Conservation (phyloP, 2,329 filamentous ascomycete genomes). For the Neobulgaria alba region DNA sequence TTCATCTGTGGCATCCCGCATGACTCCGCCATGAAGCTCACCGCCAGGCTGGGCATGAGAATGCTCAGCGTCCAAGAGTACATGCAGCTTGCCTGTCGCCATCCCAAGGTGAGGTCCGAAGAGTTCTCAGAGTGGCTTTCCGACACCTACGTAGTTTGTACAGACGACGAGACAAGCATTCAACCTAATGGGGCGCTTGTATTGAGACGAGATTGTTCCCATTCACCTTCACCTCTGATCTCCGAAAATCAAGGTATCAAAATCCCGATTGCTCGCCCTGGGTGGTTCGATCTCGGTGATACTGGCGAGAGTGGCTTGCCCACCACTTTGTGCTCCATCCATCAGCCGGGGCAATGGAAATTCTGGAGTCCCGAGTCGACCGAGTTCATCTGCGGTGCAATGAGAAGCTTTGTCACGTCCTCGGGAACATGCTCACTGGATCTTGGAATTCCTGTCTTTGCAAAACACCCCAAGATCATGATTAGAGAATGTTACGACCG, state of each 20-base stretch:
- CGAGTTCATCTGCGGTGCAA: neutral
- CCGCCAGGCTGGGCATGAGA: neutral
- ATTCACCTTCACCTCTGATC: too few species aligned
- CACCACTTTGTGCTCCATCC: neutral
- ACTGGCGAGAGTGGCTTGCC: neutral
- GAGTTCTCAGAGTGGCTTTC: neutral
- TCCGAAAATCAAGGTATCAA: neutral
- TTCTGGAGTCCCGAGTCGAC: conserved; percentile 1
- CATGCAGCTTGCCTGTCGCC: neutral
- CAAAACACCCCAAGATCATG: neutral
- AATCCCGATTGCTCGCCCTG: neutral
- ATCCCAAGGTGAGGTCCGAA: too few species aligned
- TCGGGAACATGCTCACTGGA: neutral
- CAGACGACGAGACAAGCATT: too few species aligned
- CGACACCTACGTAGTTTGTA: neutral
- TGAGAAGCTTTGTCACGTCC: neutral
- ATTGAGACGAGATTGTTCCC: too few species aligned
- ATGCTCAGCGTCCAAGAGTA: neutral
- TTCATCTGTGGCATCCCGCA: too few species aligned
- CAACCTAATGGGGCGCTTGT: too few species aligned
- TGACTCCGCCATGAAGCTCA: too few species aligned
- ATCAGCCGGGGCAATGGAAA: neutral
- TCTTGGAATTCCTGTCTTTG: neutral
- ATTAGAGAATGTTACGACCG: neutral
- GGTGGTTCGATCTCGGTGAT: neutral